These are phyloP conservation scores for Rugonectria rugulosa DNA, from an alignment of 2,329 filamentous ascomycete genomes.

Conservation along the genomic window DNA sequence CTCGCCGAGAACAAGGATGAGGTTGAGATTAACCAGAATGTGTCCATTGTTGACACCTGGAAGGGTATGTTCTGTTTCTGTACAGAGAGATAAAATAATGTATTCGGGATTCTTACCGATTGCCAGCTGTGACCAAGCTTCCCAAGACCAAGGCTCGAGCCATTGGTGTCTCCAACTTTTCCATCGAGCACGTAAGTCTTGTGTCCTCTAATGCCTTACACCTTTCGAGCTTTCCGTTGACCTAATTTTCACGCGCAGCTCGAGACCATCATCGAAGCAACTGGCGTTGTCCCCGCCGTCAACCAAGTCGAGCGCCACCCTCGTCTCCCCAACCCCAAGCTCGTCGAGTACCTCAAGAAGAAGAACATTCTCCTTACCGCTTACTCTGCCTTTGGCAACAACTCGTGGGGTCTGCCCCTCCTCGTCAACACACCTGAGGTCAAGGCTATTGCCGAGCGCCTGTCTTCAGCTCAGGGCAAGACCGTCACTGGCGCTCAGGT, in stretches of 20 bases:
- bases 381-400: slow-evolving; percentile 66
- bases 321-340: slow-evolving; percentile 63
- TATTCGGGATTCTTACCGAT: neutral
- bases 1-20: slow-evolving; percentile 38
- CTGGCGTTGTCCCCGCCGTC: slow-evolving; percentile 65
- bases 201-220: neutral
- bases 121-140: slow-evolving; percentile 59
- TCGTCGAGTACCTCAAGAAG: slow-evolving; percentile 66
- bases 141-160: slow-evolving; percentile 68
- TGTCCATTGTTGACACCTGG: slow-evolving; percentile 54
- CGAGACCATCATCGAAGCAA: slow-evolving; percentile 63
- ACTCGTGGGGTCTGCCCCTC: slow-evolving; percentile 53
- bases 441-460: slow-evolving; percentile 61
- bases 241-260: slow-evolving; percentile 48
- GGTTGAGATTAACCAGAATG: slow-evolving; percentile 52
- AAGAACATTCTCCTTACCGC: slow-evolving; percentile 73
- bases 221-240: slow-evolving; percentile 11
- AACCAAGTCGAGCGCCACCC: slow-evolving; percentile 77
- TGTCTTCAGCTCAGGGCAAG: slow-evolving; percentile 45
- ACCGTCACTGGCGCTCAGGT: slow-evolving; percentile 53
- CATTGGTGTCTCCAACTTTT: slow-evolving; percentile 79
- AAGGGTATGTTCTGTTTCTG: slow-evolving; percentile 42
- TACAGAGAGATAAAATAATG: neutral
- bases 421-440: slow-evolving; percentile 65
- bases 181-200: slow-evolving; percentile 57